Evolutionary conservation across 345 rosid genomes (phyloP), one percentile per base, ranked within the genome.

Genomic region (Kernera saxatilis): DNA sequence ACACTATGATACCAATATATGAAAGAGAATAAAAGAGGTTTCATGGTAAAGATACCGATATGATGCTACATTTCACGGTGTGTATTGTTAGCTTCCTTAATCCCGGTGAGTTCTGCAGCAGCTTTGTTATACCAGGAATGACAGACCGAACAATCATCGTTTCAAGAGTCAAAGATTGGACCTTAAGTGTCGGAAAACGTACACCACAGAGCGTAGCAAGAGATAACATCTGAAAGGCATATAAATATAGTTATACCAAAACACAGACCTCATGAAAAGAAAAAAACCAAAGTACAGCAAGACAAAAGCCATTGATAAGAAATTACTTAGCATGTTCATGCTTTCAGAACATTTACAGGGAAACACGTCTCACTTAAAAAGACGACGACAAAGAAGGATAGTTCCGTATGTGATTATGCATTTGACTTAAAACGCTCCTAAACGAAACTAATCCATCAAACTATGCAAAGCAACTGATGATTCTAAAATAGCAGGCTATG

Each of bases 41-140:
- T 33, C 29, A 15, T 4, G 44, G 57, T 43, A 44, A 73, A 56
- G 8, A 21, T 67, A 74, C 78, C 69, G 78, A 60, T 22, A 74
- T 74, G 49, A 62, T 68, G 63, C 73, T 69, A 45, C 74, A 30
- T 46, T 57, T 57, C 18, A 45, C 49, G 64, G 75, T 71, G 41
- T 81, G 78, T 39, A 73, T 30, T 5, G 74, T 77, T 12, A 83
- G 67, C 67, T 78, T 76, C 50, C 73, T 35, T 25, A 78, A 72
- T 25, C 41, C 44, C 29, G 79, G 68, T 13, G 77, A 73, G 33
- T 73, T 76, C 33, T 35, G 74, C 22, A 83, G 78, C 25, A 73
- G 68, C 53, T 37, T 52, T 14, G 57, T 69, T 7, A 75, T 67
- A 39, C 79, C 82, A 45, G 75, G 80, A 58, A 63, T 43, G n/a